phyloP scores from a whole-genome alignment of 2,329 filamentous ascomycete species.

The Monilinia vaccinii-corymbosi region DNA sequence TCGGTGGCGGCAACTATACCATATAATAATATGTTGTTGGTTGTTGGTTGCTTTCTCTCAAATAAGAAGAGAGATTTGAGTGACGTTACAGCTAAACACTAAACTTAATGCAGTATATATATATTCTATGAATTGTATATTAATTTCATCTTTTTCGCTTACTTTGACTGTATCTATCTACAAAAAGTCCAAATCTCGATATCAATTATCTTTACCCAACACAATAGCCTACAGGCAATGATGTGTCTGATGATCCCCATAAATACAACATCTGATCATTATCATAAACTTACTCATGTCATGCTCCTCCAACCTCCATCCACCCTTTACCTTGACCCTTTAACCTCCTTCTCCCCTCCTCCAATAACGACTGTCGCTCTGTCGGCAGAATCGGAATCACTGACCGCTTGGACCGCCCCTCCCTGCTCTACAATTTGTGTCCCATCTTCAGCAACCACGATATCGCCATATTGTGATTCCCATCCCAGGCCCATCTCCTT shows the following conservation, averaged over 20 bases:
- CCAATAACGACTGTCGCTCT: background rate
- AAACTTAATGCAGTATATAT: background rate
- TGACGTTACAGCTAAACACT: background rate
- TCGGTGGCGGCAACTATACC: background rate
- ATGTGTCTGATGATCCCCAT: background rate
- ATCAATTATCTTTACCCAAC: background rate
- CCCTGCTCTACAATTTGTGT: constrained; percentile 21
- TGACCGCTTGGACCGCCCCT: constrained; percentile 5
- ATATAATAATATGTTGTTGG: background rate
- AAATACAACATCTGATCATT: background rate
- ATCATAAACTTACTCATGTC: background rate
- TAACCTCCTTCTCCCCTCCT: background rate
- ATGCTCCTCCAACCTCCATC: background rate
- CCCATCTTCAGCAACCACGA: constrained; percentile 21
- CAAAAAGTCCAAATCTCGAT: background rate
- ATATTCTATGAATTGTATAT: no score
- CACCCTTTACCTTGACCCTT: background rate
- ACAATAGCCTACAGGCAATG: background rate
- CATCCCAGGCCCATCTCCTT: constrained; percentile 29
- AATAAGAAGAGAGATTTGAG: background rate
- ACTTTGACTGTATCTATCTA: background rate
- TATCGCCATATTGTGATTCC: constrained; percentile 20
- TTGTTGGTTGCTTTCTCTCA: background rate
- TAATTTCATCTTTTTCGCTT: background rate
- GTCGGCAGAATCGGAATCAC: constrained; percentile 3